These are phyloP conservation scores for Aspergillus bertholletiae DNA, from an alignment of 495 filamentous ascomycete genomes.

Conservation along the genomic window DNA sequence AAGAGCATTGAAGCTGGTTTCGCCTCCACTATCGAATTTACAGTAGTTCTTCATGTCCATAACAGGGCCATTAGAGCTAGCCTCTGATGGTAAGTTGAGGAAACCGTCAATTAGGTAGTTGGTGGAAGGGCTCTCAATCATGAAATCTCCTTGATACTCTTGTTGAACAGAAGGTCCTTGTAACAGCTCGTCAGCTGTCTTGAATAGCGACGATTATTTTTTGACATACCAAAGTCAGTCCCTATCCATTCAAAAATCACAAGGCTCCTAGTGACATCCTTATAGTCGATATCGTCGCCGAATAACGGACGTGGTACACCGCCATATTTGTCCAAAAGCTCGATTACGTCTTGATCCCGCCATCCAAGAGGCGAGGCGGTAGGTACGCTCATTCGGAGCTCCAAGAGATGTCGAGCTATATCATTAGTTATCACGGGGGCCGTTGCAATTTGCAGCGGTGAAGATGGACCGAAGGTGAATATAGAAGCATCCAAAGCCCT, in stretches of 20 bases:
- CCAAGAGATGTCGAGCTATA: slow-evolving; percentile 50
- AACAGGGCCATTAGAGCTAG: neutral
- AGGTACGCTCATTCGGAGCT: slow-evolving; percentile 52
- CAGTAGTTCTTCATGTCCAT: slow-evolving; percentile 16
- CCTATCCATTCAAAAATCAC: slow-evolving; percentile 48
- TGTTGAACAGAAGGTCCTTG: slow-evolving; percentile 21
- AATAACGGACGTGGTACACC: slow-evolving; percentile 40
- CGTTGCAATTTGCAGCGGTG: neutral
- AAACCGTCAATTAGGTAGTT: slow-evolving; percentile 9
- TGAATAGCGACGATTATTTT: neutral
- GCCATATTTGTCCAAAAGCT: slow-evolving; percentile 48
- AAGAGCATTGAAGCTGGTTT: slow-evolving; percentile 1
- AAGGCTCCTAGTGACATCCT: slow-evolving; percentile 27
- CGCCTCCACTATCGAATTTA: slow-evolving; percentile 6
- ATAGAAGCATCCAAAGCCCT: slow-evolving; percentile 33
- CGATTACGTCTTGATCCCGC: slow-evolving; percentile 39
- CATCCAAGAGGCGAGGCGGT: slow-evolving; percentile 45
- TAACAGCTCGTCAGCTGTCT: neutral
- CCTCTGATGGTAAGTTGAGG: slow-evolving; percentile 9
- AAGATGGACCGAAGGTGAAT: slow-evolving; percentile 28
- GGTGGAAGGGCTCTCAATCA: slow-evolving; percentile 14
- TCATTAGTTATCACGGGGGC: slow-evolving; percentile 33
- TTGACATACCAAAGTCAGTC: slow-evolving; percentile 35
- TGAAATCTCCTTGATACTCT: slow-evolving; percentile 14
- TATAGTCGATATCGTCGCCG: slow-evolving; percentile 14